These are phyloP conservation scores for Zasmidium cellare DNA, from an alignment of 2,329 filamentous ascomycete genomes.

Conservation along the genomic window DNA sequence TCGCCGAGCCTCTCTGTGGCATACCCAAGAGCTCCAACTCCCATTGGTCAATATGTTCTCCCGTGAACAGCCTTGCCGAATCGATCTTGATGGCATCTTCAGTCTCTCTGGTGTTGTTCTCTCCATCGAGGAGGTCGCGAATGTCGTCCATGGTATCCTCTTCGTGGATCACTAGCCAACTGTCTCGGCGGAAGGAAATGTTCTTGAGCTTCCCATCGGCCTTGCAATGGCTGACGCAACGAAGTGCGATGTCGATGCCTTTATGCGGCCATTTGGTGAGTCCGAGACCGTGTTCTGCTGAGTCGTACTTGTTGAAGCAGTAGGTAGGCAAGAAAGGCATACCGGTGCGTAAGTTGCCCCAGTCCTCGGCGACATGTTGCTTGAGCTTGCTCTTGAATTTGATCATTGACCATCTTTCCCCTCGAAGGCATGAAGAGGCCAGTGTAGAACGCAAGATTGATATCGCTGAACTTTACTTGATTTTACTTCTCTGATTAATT, in stretches of 20 bases:
- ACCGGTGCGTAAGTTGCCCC: slow-evolving; percentile 7
- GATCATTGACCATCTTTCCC: not conserved
- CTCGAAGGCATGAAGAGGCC: not conserved
- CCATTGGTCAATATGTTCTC: slow-evolving; percentile 2
- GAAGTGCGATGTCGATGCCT: slow-evolving; percentile 12
- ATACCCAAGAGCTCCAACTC: slow-evolving; percentile 12
- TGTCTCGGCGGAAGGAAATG: slow-evolving; percentile 10
- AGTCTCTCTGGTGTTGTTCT: slow-evolving; percentile 3
- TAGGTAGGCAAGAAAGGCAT: slow-evolving; percentile 13
- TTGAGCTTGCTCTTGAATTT: slow-evolving; percentile 1
- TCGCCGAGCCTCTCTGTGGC: slow-evolving; percentile 11
- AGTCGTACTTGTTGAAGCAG: slow-evolving; percentile 5
- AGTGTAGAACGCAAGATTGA: not conserved
- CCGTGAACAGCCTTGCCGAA: slow-evolving; percentile 4
- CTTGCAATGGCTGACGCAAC: slow-evolving; percentile 7
- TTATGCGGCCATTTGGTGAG: slow-evolving; percentile 7
- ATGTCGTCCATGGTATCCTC: slow-evolving; percentile 9
- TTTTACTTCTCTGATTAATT: not conserved
- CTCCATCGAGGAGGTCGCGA: not conserved
- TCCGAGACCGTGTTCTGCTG: slow-evolving; percentile 1
- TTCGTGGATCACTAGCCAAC: not conserved
- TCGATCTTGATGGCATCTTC: slow-evolving; percentile 4
- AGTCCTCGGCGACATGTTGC: not conserved
- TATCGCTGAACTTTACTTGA: not conserved
- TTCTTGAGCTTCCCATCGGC: not conserved